These are phyloP conservation scores for Filosporella fistucella DNA, from an alignment of 495 filamentous ascomycete genomes.

Conservation along the genomic window DNA sequence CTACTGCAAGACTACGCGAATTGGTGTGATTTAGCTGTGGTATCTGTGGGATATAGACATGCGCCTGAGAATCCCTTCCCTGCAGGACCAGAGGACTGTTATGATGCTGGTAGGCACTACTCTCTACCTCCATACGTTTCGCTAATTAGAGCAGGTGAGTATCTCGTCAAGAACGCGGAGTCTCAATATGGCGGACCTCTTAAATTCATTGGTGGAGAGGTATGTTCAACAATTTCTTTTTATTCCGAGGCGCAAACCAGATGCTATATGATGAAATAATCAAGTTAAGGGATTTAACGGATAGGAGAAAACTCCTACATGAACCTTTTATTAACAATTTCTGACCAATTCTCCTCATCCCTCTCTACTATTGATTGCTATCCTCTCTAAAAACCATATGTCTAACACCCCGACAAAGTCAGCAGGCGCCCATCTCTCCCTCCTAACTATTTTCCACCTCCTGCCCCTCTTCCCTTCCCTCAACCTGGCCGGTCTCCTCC, in stretches of 20 bases:
- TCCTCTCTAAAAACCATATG: too few relatives aligned
- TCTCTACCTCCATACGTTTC: too few relatives aligned
- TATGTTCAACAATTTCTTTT: slow-evolving; percentile 16
- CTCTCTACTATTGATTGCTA: too few relatives aligned
- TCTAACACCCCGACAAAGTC: slow-evolving; percentile 19
- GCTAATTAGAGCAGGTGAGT: too few relatives aligned
- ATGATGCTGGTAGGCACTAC: slow-evolving; percentile 36
- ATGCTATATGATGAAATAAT: slow-evolving; percentile 1
- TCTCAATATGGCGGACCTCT: slow-evolving; percentile 35
- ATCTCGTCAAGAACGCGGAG: slow-evolving; percentile 40
- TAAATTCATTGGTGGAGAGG: slow-evolving; percentile 30
- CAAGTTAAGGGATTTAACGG: slow-evolving; percentile 19
- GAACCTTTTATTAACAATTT: slow-evolving; percentile 4
- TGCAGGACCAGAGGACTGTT: slow-evolving; percentile 44
- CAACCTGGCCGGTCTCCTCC: slow-evolving; percentile 37
- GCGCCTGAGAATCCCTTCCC: slow-evolving; percentile 57
- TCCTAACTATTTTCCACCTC: slow-evolving; percentile 40
- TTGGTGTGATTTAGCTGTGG: slow-evolving; percentile 32
- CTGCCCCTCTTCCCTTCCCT: slow-evolving; percentile 31
- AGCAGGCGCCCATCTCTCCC: slow-evolving; percentile 44
- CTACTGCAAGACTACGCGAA: slow-evolving; percentile 38
- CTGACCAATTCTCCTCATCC: too few relatives aligned
- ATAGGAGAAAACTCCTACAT: too few relatives aligned
- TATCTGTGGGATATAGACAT: slow-evolving; percentile 55
- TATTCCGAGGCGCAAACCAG: not conserved